A percentile compares a stretch with the other conserved stretches of the same genome.
Evolutionary conservation across 2,329 filamentous ascomycete species (phyloP).

Genomic region (Calonectria pseudoreteaudii): DNA sequence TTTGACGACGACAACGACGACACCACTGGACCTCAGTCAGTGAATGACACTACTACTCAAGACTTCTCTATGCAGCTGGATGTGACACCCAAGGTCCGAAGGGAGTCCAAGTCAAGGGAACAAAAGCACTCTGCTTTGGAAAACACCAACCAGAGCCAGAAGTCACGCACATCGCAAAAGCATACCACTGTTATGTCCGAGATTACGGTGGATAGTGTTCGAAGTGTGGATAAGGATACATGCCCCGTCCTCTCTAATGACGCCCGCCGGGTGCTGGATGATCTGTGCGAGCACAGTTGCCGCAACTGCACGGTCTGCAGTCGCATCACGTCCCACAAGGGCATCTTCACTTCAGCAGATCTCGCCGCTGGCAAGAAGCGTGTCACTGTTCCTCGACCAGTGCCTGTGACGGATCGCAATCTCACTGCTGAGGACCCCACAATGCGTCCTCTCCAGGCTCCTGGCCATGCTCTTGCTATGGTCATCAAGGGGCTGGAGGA

Average conservation of each 20-base stretch:
- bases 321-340: constrained; percentile 62
- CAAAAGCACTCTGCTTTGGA: constrained; percentile 36
- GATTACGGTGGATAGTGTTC: constrained; percentile 37
- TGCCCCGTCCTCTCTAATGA: constrained; percentile 63
- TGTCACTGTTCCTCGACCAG: constrained; percentile 71
- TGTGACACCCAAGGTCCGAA: constrained; percentile 41
- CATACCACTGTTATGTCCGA: constrained; percentile 37
- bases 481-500: constrained; percentile 86
- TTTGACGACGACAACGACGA: constrained; percentile 51
- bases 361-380: constrained; percentile 64
- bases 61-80: constrained; percentile 50
- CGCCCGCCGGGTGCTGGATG: constrained; percentile 65
- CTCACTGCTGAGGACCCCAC: constrained; percentile 64
- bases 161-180: constrained; percentile 42
- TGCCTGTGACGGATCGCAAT: constrained; percentile 73
- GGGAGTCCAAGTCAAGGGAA: constrained; percentile 33
- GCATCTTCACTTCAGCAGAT: constrained; percentile 52
- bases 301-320: constrained; percentile 69
- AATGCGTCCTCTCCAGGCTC: constrained; percentile 75
- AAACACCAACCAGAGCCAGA: constrained; percentile 40
- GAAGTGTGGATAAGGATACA: constrained; percentile 42
- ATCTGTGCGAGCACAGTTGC: constrained; percentile 66
- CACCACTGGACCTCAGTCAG: constrained; percentile 48
- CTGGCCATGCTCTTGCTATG: constrained; percentile 79
- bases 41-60: constrained; percentile 48